Conservation (phyloP, 345 rosid species). For the Brassica incana region DNA sequence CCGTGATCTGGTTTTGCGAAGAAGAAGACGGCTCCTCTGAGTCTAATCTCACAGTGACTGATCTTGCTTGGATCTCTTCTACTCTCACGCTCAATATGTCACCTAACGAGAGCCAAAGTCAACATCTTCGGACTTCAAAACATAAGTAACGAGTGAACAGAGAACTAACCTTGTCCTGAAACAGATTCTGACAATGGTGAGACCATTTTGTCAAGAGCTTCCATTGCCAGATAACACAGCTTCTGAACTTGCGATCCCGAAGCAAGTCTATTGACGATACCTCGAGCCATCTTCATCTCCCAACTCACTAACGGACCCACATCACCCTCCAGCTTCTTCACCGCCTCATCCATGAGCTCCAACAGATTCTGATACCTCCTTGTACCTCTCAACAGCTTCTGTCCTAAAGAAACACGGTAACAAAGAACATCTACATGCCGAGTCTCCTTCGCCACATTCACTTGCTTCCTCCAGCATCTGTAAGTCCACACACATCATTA, state of each 20-base stretch:
- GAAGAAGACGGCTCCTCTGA: slow-evolving; percentile 43
- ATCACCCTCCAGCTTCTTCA: slow-evolving; percentile 75
- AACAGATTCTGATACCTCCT: slow-evolving; percentile 51
- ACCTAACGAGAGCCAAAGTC: slow-evolving; percentile 14
- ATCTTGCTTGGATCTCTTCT: slow-evolving; percentile 62
- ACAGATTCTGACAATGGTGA: slow-evolving; percentile 34
- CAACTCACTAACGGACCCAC: slow-evolving; percentile 82
- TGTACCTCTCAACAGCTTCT: slow-evolving; percentile 67
- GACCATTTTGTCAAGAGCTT: slow-evolving; percentile 57
- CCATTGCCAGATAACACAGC: slow-evolving; percentile 66
- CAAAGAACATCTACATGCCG: slow-evolving; percentile 85
- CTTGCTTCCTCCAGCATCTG: slow-evolving; percentile 95
- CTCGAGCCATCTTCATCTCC: slow-evolving; percentile 85
- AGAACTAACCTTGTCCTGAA: slow-evolving; percentile 32
- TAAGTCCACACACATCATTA: slow-evolving; percentile 6
- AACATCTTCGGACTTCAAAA: not conserved
- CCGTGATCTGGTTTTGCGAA: slow-evolving; percentile 28
- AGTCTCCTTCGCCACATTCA: slow-evolving; percentile 70
- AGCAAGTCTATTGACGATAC: slow-evolving; percentile 84
- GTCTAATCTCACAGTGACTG: slow-evolving; percentile 58
- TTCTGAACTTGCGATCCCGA: slow-evolving; percentile 76
- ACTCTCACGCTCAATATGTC: slow-evolving; percentile 37
- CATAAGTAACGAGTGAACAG: not conserved
- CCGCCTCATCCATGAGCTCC: slow-evolving; percentile 69
- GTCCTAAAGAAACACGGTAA: slow-evolving; percentile 77